Base-by-base conservation (phyloP, 257 asterid species). In the Orobanche coerulescens region DNA sequence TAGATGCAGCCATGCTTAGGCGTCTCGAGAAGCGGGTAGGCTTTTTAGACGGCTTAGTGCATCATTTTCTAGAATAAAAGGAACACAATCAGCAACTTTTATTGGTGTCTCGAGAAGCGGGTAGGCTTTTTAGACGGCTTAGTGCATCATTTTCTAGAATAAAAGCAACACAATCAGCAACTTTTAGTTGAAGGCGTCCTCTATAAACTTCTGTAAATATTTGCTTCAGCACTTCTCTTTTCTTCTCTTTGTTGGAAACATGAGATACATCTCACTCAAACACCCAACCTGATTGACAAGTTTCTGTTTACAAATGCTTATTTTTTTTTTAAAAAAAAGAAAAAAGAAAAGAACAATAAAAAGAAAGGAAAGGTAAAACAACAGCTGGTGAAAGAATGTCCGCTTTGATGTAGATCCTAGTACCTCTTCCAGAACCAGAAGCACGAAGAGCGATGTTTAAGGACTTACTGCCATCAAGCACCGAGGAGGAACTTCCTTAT, bases 1-100 rank as follows among this genome's bases (percentile, higher is more conserved):
- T 92, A 64, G 98, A 92, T 78, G 95, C 86, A 56, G 98, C 98
- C 55, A 88, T 92, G 98, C 97, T 92, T 28, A 82, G 98, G 75
- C 98, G 96, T 66, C 98, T 92, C 61, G 98, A 92, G 70, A 92
- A 92, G 77, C 85, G 98, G 88, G 97, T 88, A 78, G 50, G 44
- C 31, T 62, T 52, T 59, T 31, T 55, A 10, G 18, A 79, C 47
- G 12, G 9, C 65, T 37, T 31, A 14, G 20, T 60, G 59, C 54
- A 20, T 31, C 64, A 59, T 18, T 62, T 64, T 33, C 62, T 24
- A n/a, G 20, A n/a, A 28, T 9, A 60, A 22, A 58, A 48, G 46
- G 16, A 34, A 14, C 42, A n/a, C 23, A 12, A 33, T 22, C 5
- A 11, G 16, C 46, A 16, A 49, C 31, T 61, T 31, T 23, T 31